Evolutionary conservation across 345 rosid species (phyloP).

Genomic region (Acer saccharum): DNA sequence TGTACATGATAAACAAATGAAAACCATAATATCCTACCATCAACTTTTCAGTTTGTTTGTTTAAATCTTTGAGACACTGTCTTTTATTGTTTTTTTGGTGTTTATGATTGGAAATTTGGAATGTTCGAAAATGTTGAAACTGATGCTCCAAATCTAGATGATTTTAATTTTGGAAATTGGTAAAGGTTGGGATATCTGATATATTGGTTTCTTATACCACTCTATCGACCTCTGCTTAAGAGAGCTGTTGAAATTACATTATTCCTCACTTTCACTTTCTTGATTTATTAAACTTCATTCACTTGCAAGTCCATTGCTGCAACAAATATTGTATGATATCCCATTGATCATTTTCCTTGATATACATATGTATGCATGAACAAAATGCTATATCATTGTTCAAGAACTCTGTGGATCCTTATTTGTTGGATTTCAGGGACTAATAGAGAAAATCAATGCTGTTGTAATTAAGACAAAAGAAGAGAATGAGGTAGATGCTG

Average conservation of each 20-base stretch:
- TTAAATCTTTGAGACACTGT: background rate
- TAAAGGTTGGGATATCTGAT: background rate
- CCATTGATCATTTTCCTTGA: background rate
- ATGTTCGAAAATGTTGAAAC: background rate
- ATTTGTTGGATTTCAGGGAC: slow-evolving; percentile 52
- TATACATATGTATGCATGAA: background rate
- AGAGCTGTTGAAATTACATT: background rate
- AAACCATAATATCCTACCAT: background rate
- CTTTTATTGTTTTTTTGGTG: background rate
- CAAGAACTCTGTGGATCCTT: background rate
- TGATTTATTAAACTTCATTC: background rate
- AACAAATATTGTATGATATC: background rate
- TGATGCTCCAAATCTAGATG: background rate
- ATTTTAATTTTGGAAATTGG: background rate
- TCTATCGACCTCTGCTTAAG: background rate
- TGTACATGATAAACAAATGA: background rate
- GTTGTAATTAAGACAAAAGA: slow-evolving; percentile 53
- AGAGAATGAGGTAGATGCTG: slow-evolving; percentile 56
- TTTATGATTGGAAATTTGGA: background rate
- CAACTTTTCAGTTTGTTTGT: background rate
- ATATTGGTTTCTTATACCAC: background rate
- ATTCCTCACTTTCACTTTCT: background rate
- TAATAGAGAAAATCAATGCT: slow-evolving; percentile 56
- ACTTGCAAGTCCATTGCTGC: background rate
- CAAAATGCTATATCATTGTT: background rate